Evolutionary conservation across 768 basidiomycete genomes (phyloP), one percentile per base, ranked within the genome.

Genomic region (Boletus speciosus): DNA sequence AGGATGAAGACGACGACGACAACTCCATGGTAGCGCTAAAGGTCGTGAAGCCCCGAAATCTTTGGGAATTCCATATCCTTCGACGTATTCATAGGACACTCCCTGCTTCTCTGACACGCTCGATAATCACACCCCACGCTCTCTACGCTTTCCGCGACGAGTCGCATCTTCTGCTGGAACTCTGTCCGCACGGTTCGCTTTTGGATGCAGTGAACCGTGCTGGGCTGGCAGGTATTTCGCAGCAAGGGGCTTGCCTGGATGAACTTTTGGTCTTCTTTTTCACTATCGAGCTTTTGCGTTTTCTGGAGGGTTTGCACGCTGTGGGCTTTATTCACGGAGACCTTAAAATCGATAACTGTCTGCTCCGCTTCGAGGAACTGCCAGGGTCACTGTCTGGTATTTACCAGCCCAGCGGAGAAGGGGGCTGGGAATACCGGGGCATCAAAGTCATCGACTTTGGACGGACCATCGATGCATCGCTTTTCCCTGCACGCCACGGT

Each of bases 291-390:
- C 81, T 98, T 6, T 71, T 98, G 37, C 85, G 86, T 27, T 72
- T 90, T 10, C 71, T 98, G 40, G 93, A 95, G 65, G 85, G 79
- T 16, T 81, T 98, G 68, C 97, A 98, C 68, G 52, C 66, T 15
- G 74, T 79, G 0, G 91, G 93, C 11, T 91, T 98, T 74, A 90
- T 99, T 61, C 97, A 99, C 64, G 96, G 97, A 32, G 97, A 99
- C 73, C 80, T 99, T 58, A 99, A 99, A 77, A 97, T 98, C 69
- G 97, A 99, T 74, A 99, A 99, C 73, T 97, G 95, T 68, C 80
- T 99, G n/a, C 76, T 98, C 9, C 85, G 97, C 5, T 79, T 99
- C 42, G 88, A 93, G 58, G 88, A 91, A 48, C 84, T 89, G 5
- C 85, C 86, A 2, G 85, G 85, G 0, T 78, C 82, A 1, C 93